Percentiles rank a stretch among this genome's conserved stretches.
These are phyloP conservation scores for Penicillium simplicissimum DNA, from an alignment of 495 filamentous ascomycete genomes.

Conservation along the genomic window DNA sequence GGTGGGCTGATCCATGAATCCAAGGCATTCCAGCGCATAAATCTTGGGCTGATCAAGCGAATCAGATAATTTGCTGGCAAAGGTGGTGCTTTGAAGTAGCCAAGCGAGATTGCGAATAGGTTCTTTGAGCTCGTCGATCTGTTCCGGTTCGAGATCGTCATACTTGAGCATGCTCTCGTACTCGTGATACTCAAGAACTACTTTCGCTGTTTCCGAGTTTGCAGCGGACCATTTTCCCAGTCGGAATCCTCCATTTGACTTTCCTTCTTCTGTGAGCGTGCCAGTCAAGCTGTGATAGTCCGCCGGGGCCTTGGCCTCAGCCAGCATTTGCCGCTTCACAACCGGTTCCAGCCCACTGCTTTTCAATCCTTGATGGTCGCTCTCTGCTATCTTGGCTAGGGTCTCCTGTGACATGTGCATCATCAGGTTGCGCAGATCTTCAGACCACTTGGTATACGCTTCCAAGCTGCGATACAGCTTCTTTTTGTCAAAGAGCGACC, in stretches of 20 bases:
- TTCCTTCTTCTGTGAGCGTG: constrained; percentile 16
- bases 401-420: constrained; percentile 25
- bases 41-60: constrained; percentile 22
- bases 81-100: constrained; percentile 25
- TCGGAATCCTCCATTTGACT: constrained; percentile 12
- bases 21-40: constrained; percentile 23
- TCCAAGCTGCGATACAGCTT: constrained; percentile 20
- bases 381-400: constrained; percentile 8
- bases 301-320: constrained; percentile 16
- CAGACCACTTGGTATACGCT: constrained; percentile 22
- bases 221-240: constrained; percentile 16
- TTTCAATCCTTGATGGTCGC: constrained; percentile 14
- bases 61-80: constrained; percentile 7
- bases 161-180: constrained; percentile 19
- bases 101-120: constrained; percentile 23
- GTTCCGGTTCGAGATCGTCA: constrained; percentile 22
- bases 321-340: constrained; percentile 17
- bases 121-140: constrained; percentile 17
- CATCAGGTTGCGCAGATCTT: constrained; percentile 21
- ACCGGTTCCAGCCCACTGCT: constrained; percentile 23
- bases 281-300: constrained; percentile 22
- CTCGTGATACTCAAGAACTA: constrained; percentile 24
- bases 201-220: constrained; percentile 1
- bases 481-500: constrained; percentile 31
- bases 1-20: constrained; percentile 21